Evolutionary conservation across 2,329 filamentous ascomycete species (phyloP), one percentile per base, ranked within the genome.

Genomic region (Cytospora paraplurivora): DNA sequence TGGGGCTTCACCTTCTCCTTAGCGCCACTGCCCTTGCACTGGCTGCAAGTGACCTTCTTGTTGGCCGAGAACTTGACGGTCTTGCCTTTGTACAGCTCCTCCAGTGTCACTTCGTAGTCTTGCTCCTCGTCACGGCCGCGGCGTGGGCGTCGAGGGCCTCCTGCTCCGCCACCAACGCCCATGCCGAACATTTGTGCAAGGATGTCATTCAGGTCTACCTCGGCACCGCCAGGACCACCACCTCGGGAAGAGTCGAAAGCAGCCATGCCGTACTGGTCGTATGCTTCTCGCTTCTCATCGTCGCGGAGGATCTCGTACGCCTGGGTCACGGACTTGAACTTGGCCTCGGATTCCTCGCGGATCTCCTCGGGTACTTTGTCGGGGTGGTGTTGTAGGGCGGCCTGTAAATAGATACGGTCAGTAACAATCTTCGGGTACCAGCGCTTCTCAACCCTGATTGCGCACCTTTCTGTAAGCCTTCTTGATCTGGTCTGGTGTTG

Each of bases 271-370:
- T 97, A 92, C 67, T 87, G 88, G 74, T 99, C 95, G 81, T 99
- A 99, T 67, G 96, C 79, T 62, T 91, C 85, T 72, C 95, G 90
- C 77, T 96, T 97, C 67, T 98, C 88, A 67, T 98, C 94, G 82
- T 99, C 94, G 78, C 87, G 90, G 62, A 99, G 92, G 74, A 99
- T 98, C 75, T 99, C 95, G 82, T 99, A 99, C 70, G 95, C 95
- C 79, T 96, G 90, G 65, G 91, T 93, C 63, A 96, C 89, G 62
- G 88, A 82, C 80, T 99, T 99, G 87, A 99, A 99, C 73, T 89
- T 93, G 73, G 88, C 83, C 76, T 98, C 95, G 66, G 95, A 92
- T 69, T 89, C 90, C 74, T 88, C 88, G 70, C 94, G 89, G 73
- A 93, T 88, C 34, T 90, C 87, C 77, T 94, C 92, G 70, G 93